Percentiles rank a stretch among this genome's conserved stretches.
Conservation (phyloP, 805 yeast genomes). For the Barnettozyma populi region DNA sequence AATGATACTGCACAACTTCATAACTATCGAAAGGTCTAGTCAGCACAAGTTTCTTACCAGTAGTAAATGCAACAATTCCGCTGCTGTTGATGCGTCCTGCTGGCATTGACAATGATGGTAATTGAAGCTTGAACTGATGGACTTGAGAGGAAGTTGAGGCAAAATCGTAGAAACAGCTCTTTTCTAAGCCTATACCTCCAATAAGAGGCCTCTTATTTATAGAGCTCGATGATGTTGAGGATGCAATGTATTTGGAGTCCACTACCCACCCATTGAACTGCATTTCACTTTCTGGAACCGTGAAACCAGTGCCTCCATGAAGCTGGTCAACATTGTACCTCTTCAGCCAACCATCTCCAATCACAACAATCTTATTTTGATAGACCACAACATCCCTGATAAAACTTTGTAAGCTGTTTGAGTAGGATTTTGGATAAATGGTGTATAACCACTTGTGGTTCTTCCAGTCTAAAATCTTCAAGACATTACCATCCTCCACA, state of each 20-base stretch:
- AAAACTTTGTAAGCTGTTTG: constrained; percentile 8
- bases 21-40: constrained; percentile 24
- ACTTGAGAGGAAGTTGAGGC: constrained; percentile 15
- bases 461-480: constrained; percentile 31
- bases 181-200: constrained; percentile 20
- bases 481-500: constrained; percentile 28
- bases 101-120: constrained; percentile 19
- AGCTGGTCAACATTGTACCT: constrained; percentile 22
- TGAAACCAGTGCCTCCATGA: constrained; percentile 32
- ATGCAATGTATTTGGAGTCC: constrained; percentile 16
- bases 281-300: constrained; percentile 17
- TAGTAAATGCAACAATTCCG: constrained; percentile 21
- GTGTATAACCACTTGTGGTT: constrained; percentile 26
- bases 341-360: constrained; percentile 33
- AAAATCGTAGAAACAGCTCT: constrained; percentile 23
- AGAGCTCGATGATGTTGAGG: constrained; percentile 3
- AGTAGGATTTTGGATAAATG: constrained; percentile 27
- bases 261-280: constrained; percentile 21
- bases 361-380: constrained; percentile 24
- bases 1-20: constrained; percentile 20
- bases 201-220: constrained; percentile 12
- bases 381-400: constrained; percentile 21
- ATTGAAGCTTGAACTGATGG: constrained; percentile 17
- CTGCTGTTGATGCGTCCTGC: constrained; percentile 21
- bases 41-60: constrained; percentile 21